These are phyloP conservation scores for Persicaria maculosa DNA, from an alignment of 148 eudicot species.

Conservation along the genomic window DNA sequence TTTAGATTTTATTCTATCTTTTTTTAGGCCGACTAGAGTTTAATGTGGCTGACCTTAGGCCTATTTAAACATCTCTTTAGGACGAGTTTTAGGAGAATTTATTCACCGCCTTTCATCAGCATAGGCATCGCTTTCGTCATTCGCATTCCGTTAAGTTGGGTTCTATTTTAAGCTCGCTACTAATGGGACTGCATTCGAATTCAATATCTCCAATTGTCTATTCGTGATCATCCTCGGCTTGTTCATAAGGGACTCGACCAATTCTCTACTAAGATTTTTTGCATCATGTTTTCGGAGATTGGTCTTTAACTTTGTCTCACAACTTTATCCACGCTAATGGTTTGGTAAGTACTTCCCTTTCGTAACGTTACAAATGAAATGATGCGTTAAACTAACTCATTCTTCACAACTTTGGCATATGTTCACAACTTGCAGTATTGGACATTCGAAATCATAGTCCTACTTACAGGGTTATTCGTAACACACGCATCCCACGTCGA, in stretches of 20 bases:
- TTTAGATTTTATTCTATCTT: too few relatives aligned
- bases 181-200: constrained; percentile 32
- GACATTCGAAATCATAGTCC: constrained; percentile 26
- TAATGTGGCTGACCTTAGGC: too few relatives aligned
- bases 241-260: constrained; percentile 32
- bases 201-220: constrained; percentile 34
- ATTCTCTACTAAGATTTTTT: constrained; percentile 23
- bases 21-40: too few relatives aligned
- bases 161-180: constrained; percentile 25
- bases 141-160: constrained; percentile 33
- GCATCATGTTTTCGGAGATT: constrained; percentile 16
- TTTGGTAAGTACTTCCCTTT: constrained; percentile 27
- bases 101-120: constrained; percentile 34
- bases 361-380: background rate
- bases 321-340: constrained; percentile 39
- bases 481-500: too few relatives aligned
- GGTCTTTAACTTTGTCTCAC: constrained; percentile 33
- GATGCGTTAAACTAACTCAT: background rate
- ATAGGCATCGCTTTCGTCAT: constrained; percentile 20
- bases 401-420: background rate
- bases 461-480: constrained; percentile 15
- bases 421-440: constrained; percentile 20
- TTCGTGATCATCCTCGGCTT: constrained; percentile 28
- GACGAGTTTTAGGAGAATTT: too few relatives aligned
- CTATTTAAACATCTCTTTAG: too few relatives aligned